Percentiles rank a stretch among this genome's conserved stretches.
Conservation (phyloP, 805 yeast species). For the Lachancea sp. region DNA sequence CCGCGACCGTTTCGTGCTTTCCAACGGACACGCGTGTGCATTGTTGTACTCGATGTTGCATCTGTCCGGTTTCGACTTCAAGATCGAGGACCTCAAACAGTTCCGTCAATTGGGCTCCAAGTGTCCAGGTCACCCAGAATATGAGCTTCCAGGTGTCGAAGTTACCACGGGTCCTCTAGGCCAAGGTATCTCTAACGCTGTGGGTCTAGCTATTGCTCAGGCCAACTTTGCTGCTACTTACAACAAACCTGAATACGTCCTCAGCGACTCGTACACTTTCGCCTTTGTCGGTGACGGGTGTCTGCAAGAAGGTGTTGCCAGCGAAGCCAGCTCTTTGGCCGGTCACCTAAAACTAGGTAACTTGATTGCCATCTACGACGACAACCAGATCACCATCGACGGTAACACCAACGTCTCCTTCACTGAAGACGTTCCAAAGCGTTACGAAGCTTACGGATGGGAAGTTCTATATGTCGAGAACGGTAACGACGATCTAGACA, state of each 20-base stretch:
- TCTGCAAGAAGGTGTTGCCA: slow-evolving; percentile 94
- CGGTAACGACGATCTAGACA: slow-evolving; percentile 74
- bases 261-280: slow-evolving; percentile 74
- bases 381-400: slow-evolving; percentile 94
- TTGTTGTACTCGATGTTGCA: slow-evolving; percentile 79
- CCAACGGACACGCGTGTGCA: slow-evolving; percentile 96
- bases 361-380: slow-evolving; percentile 93
- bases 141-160: slow-evolving; percentile 85
- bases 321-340: slow-evolving; percentile 91
- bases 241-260: slow-evolving; percentile 75
- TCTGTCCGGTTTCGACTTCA: slow-evolving; percentile 68
- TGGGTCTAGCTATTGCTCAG: slow-evolving; percentile 94
- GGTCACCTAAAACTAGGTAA: slow-evolving; percentile 93
- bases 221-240: slow-evolving; percentile 85
- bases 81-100: slow-evolving; percentile 78
- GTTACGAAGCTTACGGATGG: slow-evolving; percentile 95
- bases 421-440: slow-evolving; percentile 82
- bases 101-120: slow-evolving; percentile 88
- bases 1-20: slow-evolving; percentile 91
- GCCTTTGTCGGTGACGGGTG: slow-evolving; percentile 94
- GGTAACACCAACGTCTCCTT: slow-evolving; percentile 86
- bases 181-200: slow-evolving; percentile 95
- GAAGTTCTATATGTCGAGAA: slow-evolving; percentile 68
- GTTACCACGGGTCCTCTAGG: slow-evolving; percentile 99
- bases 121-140: slow-evolving; percentile 98